phyloP scores from a whole-genome alignment of 371 early-diverging fungal species.

The Mortierella sp. region DNA sequence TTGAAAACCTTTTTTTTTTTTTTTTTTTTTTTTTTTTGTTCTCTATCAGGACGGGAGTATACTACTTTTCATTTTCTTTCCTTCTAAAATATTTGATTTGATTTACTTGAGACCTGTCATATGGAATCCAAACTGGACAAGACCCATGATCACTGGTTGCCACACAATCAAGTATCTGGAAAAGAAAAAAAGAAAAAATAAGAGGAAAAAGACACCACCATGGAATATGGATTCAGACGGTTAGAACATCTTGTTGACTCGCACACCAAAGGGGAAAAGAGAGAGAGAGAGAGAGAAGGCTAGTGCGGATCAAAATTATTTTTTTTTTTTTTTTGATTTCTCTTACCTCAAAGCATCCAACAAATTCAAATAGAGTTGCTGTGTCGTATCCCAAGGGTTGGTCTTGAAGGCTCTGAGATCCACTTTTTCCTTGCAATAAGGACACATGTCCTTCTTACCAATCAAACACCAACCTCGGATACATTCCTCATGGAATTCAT shows the following conservation, averaged over 20 bases:
- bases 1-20: too few species aligned
- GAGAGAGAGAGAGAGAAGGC: neutral
- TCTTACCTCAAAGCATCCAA: slow-evolving; percentile 75
- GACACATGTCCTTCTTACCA: slow-evolving; percentile 94
- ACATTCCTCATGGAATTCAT: slow-evolving; percentile 91
- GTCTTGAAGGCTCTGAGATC: slow-evolving; percentile 79
- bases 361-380: slow-evolving; percentile 79
- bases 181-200: neutral
- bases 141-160: slow-evolving; percentile 73
- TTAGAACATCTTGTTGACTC: too few species aligned
- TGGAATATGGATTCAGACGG: too few species aligned
- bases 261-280: too few species aligned
- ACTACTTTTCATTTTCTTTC: neutral
- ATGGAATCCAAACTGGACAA: slow-evolving; percentile 50
- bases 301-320: neutral
- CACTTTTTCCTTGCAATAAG: slow-evolving; percentile 94
- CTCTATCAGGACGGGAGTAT: neutral
- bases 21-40: too few species aligned
- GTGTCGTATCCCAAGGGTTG: slow-evolving; percentile 84
- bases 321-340: neutral
- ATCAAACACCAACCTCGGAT: slow-evolving; percentile 96
- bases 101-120: slow-evolving; percentile 46
- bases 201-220: too few species aligned
- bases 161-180: slow-evolving; percentile 81
- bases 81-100: too few species aligned